Percentiles rank a stretch among this genome's conserved stretches.
Conservation (phyloP, 495 filamentous ascomycete species). For the Penicillium diatomitis region DNA sequence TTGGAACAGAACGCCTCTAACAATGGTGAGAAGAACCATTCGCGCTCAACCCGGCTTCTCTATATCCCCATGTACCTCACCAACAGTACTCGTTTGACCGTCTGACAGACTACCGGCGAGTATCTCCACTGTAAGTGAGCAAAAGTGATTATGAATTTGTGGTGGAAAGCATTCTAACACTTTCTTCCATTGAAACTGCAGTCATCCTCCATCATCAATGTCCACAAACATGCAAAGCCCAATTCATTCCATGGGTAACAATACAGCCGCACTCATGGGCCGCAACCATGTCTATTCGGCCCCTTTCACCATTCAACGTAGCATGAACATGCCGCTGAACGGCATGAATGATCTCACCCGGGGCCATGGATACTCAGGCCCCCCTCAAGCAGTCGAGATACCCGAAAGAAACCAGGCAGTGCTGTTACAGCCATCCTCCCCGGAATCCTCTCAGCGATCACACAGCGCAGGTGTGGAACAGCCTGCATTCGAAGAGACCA, state of each 20-base stretch:
- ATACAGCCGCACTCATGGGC: constrained; percentile 23
- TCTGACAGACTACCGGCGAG: constrained; percentile 34
- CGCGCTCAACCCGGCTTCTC: constrained; percentile 26
- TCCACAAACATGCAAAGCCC: constrained; percentile 25
- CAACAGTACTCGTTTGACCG: constrained; percentile 30
- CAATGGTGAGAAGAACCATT: constrained; percentile 24
- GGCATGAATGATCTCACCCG: constrained; percentile 28
- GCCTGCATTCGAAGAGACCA: constrained; percentile 52
- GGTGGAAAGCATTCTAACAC: too few relatives aligned
- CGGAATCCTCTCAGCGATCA: constrained; percentile 26
- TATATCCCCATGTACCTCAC: constrained; percentile 31
- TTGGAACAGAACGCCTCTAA: too few relatives aligned
- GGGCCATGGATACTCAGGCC: constrained; percentile 23
- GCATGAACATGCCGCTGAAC: constrained; percentile 24
- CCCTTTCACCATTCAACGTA: constrained; percentile 27
- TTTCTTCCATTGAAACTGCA: constrained; percentile 4
- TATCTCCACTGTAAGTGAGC: constrained; percentile 34
- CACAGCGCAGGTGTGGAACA: constrained; percentile 23
- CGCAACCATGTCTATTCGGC: constrained; percentile 28
- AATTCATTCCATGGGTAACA: constrained; percentile 13
- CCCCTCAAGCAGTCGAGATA: constrained; percentile 26
- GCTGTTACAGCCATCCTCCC: constrained; percentile 22
- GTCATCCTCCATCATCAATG: constrained; percentile 31
- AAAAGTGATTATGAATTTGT: too few relatives aligned
- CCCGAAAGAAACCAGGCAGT: constrained; percentile 26